Evolutionary conservation across 148 eudicot species (phyloP), one percentile per base, ranked within the genome.

Genomic region (Cornus suecica): DNA sequence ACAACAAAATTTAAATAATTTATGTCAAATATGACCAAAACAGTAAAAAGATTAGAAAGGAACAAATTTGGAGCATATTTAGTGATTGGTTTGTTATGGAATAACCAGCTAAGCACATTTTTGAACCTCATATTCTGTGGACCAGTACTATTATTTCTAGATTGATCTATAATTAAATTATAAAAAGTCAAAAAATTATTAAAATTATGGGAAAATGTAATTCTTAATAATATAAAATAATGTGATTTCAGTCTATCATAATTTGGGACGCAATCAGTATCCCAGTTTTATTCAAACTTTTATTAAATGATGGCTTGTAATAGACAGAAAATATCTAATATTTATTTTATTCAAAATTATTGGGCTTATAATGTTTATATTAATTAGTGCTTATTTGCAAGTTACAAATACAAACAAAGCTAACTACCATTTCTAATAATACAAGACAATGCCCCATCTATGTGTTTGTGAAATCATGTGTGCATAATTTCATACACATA

Each of bases 61-160:
- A 11, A 11, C 15, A 11, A 11, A 48, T 48, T 45, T 4, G 52
- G 11, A 10, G 13, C 20, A 48, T 37, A 37, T 5, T 37, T 58
- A 58, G 62, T 58, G 62, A 22, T 58, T 58, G 62, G 62, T 18
- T 58, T 58, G 62, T n/a, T 58, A 58, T 58, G 25, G 62, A 58
- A 58, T 0, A 58, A 22, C 62, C 62, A 58, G 62, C 62, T 58
- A 58, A 58, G 23, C 23, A 5, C 9, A 0, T 22, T 58, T 58
- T 25, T 58, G 20, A 58, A 18, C 2, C 62, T 58, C 22, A 58
- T n/a, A 58, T 22, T 16, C 15, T 48, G 54, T 48, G 54, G 54
- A 13, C 54, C 54, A 25, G 42, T 6, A 37, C 42, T 37, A 37
- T 6, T 37, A 37, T 37, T 37, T 37, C 42, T 37, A 37, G 42